phyloP scores from a whole-genome alignment of 306 rosid species.

The Castanea mollissima region DNA sequence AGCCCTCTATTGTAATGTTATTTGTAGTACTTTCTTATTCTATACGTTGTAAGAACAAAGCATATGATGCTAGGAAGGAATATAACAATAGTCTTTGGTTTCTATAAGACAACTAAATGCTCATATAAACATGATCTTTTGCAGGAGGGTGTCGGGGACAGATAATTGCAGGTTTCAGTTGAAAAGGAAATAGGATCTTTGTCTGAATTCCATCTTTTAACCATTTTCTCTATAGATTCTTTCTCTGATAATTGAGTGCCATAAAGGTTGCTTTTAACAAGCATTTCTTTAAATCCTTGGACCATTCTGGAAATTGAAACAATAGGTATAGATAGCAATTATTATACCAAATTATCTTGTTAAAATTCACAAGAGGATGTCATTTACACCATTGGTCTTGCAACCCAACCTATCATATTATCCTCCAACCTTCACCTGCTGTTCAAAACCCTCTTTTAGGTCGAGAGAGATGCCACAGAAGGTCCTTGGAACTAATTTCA shows the following conservation, averaged over 20 bases:
- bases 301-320: neutral
- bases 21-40: too few species aligned
- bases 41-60: too few species aligned
- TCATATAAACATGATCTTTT: neutral
- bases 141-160: constrained; percentile 1
- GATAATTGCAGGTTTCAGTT: neutral
- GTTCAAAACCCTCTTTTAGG: constrained; percentile 24
- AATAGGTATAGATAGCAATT: neutral
- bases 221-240: too few species aligned
- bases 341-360: neutral
- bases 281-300: neutral
- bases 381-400: constrained; percentile 29
- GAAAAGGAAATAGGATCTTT: too few species aligned
- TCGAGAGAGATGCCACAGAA: constrained; percentile 17
- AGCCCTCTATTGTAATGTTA: too few species aligned
- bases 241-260: too few species aligned
- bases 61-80: too few species aligned
- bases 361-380: constrained; percentile 25
- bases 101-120: neutral
- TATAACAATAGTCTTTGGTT: neutral
- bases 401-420: constrained; percentile 29
- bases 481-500: constrained; percentile 18
- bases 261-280: too few species aligned
- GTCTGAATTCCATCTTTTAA: too few species aligned
- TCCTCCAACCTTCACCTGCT: constrained; percentile 39